Evolutionary conservation across 495 filamentous ascomycete species (phyloP).

Genomic region (Penicillium robsamsonii): DNA sequence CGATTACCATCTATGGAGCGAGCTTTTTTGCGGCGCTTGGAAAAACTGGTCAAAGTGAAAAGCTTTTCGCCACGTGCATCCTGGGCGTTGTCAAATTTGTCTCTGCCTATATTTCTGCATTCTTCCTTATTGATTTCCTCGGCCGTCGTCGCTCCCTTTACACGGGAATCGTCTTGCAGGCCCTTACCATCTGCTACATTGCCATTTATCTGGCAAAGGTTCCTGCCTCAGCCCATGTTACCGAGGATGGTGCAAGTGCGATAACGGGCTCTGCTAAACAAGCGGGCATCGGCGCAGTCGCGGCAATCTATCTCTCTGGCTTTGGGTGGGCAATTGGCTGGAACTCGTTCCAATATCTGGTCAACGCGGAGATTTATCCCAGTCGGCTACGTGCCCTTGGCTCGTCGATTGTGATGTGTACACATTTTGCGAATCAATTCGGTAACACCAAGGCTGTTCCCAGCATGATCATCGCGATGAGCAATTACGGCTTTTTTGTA

Average conservation of each 20-base stretch:
- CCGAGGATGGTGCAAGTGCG: not conserved
- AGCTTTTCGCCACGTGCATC: constrained; percentile 8
- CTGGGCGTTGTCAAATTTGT: constrained; percentile 3
- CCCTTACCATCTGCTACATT: constrained; percentile 6
- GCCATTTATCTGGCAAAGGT: constrained; percentile 9
- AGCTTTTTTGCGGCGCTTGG: constrained; percentile 9
- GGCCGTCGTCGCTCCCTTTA: constrained; percentile 9
- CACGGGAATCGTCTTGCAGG: constrained; percentile 3
- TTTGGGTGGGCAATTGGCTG: constrained; percentile 57
- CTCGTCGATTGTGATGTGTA: constrained; percentile 20
- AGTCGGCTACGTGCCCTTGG: constrained; percentile 24
- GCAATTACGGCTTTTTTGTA: constrained; percentile 49
- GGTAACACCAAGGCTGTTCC: constrained; percentile 44
- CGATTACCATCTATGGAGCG: constrained; percentile 7
- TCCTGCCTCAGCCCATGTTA: constrained; percentile 3
- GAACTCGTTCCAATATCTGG: constrained; percentile 62
- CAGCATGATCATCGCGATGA: constrained; percentile 51
- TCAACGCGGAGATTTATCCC: constrained; percentile 64
- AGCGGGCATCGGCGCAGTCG: constrained; percentile 2
- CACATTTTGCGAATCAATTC: constrained; percentile 63
- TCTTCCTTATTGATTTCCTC: constrained; percentile 9
- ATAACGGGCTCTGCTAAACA: constrained; percentile 7
- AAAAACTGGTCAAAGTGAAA: constrained; percentile 6
- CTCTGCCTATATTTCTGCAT: constrained; percentile 4
- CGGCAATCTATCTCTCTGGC: constrained; percentile 7